Base-by-base conservation (phyloP, 129 eudicot species). In the Saussurea involucrata region DNA sequence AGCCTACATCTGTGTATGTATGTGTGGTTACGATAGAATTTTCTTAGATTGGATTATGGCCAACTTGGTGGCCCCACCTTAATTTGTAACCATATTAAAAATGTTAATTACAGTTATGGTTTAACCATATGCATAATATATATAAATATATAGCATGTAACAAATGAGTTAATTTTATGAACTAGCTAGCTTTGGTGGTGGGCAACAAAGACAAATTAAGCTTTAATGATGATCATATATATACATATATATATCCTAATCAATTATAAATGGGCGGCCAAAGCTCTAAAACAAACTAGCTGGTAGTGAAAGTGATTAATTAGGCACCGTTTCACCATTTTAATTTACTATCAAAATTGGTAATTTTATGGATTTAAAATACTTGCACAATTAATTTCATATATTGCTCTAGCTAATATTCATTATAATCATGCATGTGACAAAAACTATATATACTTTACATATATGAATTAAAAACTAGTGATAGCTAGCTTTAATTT, bases 61-160 rank as follows among this genome's bases (percentile, higher is more conserved):
- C 55, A 79, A 72, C 73, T 79, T 78, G 53, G 72, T 63, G 73
- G 83, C 3, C 67, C 82, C 74, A 46, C 74, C 29, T 37, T 12
- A 4, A 27, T 25, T 64, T 49, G 58, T 17, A 49, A 49, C 58
- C 58, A 49, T 49, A 49, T 49, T 15, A 44, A 44, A 15, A 12
- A 44, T 49, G 58, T 13, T 49, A 49, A 49, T 49, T 49, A 15
- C 58, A 49, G 58, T 49, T 17, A 49, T 49, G 58, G 21, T 46
- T 46, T 46, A 15, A 46, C 21, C 58, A 46, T 42, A 42, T 10
- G 17, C 17, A 42, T 42, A 42, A 37, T 27, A 32, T 27, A 27
- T 27, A 27, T 27, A 27, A 1, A 27, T 27, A 27, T 27, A 27
- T 27, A 27, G 1, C 29, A 27, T 27, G 29, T 27, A 27, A 27